These are phyloP conservation scores for Xeromyces bisporus DNA, from an alignment of 495 filamentous ascomycete species.

Conservation along the genomic window DNA sequence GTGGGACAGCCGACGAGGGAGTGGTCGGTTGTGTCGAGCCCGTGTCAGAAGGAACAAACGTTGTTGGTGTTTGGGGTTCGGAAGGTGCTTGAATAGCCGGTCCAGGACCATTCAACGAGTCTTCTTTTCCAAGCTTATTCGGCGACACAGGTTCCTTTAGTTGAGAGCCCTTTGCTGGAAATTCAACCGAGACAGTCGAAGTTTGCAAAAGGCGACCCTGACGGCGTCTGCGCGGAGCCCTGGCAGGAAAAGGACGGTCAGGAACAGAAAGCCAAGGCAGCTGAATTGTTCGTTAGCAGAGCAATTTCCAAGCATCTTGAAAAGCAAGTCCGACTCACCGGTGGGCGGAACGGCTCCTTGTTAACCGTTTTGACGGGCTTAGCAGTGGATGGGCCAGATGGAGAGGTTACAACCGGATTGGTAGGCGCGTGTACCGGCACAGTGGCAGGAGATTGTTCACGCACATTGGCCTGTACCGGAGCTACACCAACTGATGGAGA, in stretches of 20 bases:
- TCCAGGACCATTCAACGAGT: conserved; percentile 8
- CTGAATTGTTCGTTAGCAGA: conserved; percentile 18
- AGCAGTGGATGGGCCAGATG: conserved; percentile 13
- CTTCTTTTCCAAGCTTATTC: conserved; percentile 9
- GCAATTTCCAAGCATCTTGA: not conserved
- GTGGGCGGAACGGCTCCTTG: conserved; percentile 39
- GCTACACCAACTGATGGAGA: conserved; percentile 19
- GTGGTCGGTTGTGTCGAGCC: conserved; percentile 56
- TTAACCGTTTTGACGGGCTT: conserved; percentile 10
- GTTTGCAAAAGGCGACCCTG: conserved; percentile 20
- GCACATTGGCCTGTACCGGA: conserved; percentile 16
- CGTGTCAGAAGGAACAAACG: conserved; percentile 48
- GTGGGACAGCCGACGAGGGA: conserved; percentile 37
- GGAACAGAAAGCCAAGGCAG: conserved; percentile 73
- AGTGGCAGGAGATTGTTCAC: conserved; percentile 16
- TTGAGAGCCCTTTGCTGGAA: conserved; percentile 28
- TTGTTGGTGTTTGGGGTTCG: conserved; percentile 49
- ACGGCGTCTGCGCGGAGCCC: conserved; percentile 24
- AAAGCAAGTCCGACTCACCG: conserved; percentile 33
- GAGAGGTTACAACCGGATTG: conserved; percentile 17
- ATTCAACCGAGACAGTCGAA: conserved; percentile 24
- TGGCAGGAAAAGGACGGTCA: conserved; percentile 45
- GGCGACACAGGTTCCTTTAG: conserved; percentile 2
- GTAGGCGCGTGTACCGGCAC: conserved; percentile 12
- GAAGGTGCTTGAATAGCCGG: conserved; percentile 22